Conservation (phyloP, 1,284 basidiomycete species). For the Psilocybe mexicana region DNA sequence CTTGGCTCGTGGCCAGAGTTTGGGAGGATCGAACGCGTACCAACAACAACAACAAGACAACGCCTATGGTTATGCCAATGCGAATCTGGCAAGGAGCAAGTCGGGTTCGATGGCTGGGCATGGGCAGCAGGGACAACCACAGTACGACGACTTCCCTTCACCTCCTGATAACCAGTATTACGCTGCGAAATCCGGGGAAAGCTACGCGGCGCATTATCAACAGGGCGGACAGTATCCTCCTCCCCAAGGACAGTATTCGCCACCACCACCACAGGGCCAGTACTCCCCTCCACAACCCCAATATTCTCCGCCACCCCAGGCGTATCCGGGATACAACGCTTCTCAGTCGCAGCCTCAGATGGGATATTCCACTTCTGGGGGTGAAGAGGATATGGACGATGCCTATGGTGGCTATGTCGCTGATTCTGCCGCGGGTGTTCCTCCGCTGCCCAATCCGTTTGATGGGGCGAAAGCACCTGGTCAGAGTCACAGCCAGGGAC, state of each 20-base stretch:
- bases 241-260: background rate
- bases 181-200: background rate
- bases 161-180: constrained; percentile 11
- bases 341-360: constrained; percentile 8
- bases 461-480: constrained; percentile 4
- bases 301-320: background rate
- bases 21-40: constrained; percentile 7
- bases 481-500: background rate
- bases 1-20: background rate
- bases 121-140: background rate
- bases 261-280: constrained; percentile 1
- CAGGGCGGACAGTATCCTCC: background rate
- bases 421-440: constrained; percentile 1
- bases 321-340: background rate
- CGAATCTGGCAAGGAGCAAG: constrained; percentile 13
- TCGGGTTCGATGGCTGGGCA: constrained; percentile 8
- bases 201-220: constrained; percentile 1
- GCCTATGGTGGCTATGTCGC: constrained; percentile 30
- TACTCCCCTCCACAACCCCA: background rate
- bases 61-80: background rate
- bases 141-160: background rate
- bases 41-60: constrained; percentile 15
- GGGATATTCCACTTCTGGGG: constrained; percentile 5
- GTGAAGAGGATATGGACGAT: constrained; percentile 22
- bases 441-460: constrained; percentile 23